These are phyloP conservation scores for Ophiobolus disseminans DNA, from an alignment of 2,329 filamentous ascomycete genomes.

Conservation along the genomic window DNA sequence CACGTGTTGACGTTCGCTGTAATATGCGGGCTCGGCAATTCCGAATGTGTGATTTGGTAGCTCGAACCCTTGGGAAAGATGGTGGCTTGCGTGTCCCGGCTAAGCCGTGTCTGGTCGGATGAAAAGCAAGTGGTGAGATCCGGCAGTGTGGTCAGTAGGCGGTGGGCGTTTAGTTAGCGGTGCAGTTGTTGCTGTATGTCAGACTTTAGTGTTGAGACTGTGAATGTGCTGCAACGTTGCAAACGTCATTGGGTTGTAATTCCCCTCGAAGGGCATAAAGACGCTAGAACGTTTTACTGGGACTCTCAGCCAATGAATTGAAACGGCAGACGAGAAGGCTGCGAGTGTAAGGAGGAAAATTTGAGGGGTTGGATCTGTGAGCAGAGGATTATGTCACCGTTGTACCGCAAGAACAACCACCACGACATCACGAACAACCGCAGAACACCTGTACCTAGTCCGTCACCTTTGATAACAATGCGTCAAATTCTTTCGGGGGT, in stretches of 20 bases:
- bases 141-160: conserved; percentile 1
- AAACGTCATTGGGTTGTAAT: conserved; percentile 2
- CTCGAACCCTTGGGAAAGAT: background rate
- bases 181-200: conserved; percentile 3
- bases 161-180: background rate
- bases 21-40: background rate
- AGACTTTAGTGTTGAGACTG: conserved; percentile 11
- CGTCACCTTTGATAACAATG: too few relatives aligned
- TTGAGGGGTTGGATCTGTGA: too few relatives aligned
- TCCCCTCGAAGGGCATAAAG: background rate
- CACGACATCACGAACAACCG: too few relatives aligned
- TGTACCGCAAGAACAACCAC: too few relatives aligned
- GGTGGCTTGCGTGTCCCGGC: background rate
- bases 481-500: too few relatives aligned
- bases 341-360: too few relatives aligned
- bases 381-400: too few relatives aligned
- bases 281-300: background rate
- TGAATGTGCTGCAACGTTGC: background rate
- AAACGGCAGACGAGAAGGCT: too few relatives aligned
- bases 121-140: background rate
- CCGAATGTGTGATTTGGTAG: background rate
- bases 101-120: background rate
- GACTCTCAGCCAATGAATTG: background rate
- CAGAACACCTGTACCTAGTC: too few relatives aligned
- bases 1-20: background rate